A percentile compares a stretch with the other conserved stretches of the same genome.
Evolutionary conservation across 2,329 filamentous ascomycete species (phyloP).

Genomic region (Pseudocercospora macadamiae): DNA sequence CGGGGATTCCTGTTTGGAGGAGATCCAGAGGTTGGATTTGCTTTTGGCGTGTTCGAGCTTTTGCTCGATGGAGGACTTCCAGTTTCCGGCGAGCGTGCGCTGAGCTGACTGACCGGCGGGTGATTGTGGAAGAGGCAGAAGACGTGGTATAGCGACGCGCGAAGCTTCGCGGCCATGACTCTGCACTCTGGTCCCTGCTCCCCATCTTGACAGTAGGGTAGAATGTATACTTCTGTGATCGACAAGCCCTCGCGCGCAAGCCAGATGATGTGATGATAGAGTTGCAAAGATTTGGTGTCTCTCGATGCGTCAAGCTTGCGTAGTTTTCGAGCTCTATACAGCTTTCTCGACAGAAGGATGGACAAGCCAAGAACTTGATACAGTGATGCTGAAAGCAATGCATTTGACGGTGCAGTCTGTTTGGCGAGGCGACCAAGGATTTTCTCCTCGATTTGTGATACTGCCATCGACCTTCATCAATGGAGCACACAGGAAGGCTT

Average conservation of each 20-base stretch:
- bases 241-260: slow-evolving; percentile 87
- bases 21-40: slow-evolving; percentile 19
- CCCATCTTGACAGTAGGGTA: slow-evolving; percentile 73
- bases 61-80: slow-evolving; percentile 31
- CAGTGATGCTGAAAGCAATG: slow-evolving; percentile 77
- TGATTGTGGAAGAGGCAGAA: slow-evolving; percentile 96
- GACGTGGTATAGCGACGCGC: slow-evolving; percentile 94
- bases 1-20: slow-evolving; percentile 16
- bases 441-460: slow-evolving; percentile 96
- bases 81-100: slow-evolving; percentile 37
- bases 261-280: slow-evolving; percentile 93
- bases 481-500: slow-evolving; percentile 1
- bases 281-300: slow-evolving; percentile 76
- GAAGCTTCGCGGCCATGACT: slow-evolving; percentile 86
- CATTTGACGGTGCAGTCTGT: slow-evolving; percentile 74
- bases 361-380: slow-evolving; percentile 92
- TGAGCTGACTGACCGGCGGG: slow-evolving; percentile 68
- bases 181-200: slow-evolving; percentile 76
- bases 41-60: slow-evolving; percentile 23
- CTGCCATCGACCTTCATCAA: slow-evolving; percentile 69
- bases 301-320: slow-evolving; percentile 79
- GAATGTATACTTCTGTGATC: slow-evolving; percentile 81
- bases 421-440: slow-evolving; percentile 88
- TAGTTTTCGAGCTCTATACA: slow-evolving; percentile 80
- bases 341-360: slow-evolving; percentile 80